Conservation (phyloP, 768 basidiomycete genomes). For the Solioccasus polychromus region DNA sequence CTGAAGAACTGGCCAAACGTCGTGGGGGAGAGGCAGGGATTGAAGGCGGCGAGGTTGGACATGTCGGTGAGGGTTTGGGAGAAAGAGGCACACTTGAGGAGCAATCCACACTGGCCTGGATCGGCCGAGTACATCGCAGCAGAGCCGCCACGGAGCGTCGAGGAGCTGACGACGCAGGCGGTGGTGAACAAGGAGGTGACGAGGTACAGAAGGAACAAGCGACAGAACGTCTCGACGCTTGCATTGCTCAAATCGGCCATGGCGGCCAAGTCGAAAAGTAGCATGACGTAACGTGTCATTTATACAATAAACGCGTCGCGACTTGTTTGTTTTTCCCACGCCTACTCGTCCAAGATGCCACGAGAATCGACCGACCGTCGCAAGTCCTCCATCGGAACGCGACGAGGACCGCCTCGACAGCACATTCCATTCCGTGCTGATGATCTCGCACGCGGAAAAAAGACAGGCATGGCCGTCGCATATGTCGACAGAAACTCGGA, state of each 20-base stretch:
- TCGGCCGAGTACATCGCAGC: slow-evolving; percentile 44
- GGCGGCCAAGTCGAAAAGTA: too few species aligned
- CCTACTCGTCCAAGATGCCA: slow-evolving; percentile 21
- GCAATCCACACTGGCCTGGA: slow-evolving; percentile 50
- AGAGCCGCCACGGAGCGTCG: slow-evolving; percentile 20
- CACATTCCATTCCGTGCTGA: slow-evolving; percentile 80
- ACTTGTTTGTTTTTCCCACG: slow-evolving; percentile 30
- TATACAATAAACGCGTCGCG: slow-evolving; percentile 23
- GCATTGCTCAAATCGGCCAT: slow-evolving; percentile 21
- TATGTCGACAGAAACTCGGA: slow-evolving; percentile 73
- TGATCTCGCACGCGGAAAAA: slow-evolving; percentile 75
- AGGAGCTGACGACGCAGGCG: slow-evolving; percentile 18
- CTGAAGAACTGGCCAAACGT: slow-evolving; percentile 41
- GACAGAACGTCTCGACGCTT: slow-evolving; percentile 2
- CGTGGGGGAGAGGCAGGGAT: slow-evolving; percentile 43
- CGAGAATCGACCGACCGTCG: slow-evolving; percentile 24
- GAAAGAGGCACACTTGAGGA: slow-evolving; percentile 29
- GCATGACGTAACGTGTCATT: slow-evolving; percentile 18
- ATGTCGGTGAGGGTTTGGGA: slow-evolving; percentile 31
- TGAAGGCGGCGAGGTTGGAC: slow-evolving; percentile 36
- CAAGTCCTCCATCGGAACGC: slow-evolving; percentile 41
- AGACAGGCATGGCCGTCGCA: slow-evolving; percentile 68
- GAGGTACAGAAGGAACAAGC: slow-evolving; percentile 2
- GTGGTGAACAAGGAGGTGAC: slow-evolving; percentile 5
- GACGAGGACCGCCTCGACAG: slow-evolving; percentile 59